Evolutionary conservation across 2,329 filamentous ascomycete genomes (phyloP), one percentile per base, ranked within the genome.

Genomic region (Stachybotrys chartarum): DNA sequence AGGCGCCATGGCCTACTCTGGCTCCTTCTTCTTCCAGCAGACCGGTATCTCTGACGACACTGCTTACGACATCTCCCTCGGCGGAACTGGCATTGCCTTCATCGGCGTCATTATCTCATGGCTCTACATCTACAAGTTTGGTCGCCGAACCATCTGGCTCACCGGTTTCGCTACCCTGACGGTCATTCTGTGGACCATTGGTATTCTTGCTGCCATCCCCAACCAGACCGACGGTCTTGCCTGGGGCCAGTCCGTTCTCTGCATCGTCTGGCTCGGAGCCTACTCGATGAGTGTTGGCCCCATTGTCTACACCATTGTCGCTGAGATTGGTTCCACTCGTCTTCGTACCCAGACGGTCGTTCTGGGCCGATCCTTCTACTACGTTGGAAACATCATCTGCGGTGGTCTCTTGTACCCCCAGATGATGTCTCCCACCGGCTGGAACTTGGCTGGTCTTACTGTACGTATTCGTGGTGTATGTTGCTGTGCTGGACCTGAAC

Each of bases 21-120:
- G 71, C 11, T 72, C 72, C 14, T 78, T 75, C 67, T 78, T 78
- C 65, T 77, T 76, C 66, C 68, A 74, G 49, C 73, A 76, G 59
- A 70, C 74, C 1, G 76, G 77, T 51, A 70, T 78, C 51, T 56
- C 65, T 35, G 56, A 67, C 32, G 59, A 64, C 5, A 64, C 69
- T 3, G 68, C 74, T 0, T 78, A 75, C 58, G 70, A 67, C 46
- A 71, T 79, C 56, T 66, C 68, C 18, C 65, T 79, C 6, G 72
- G 69, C 5, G 74, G 73, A 35, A 75, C 72, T 11, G 70, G 68
- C 5, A 69, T 78, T 48, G 75, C 73, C 12, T 76, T 78, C 45
- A 31, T 73, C 39, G 72, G 78, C 2, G 72, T 72, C 49, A 61
- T 75, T 30, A 57, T 76, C 51, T 77, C 75, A 2, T 77, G 74